Evolutionary conservation across 2,329 filamentous ascomycete species (phyloP).

Genomic region (Pestalotiopsis sp.): DNA sequence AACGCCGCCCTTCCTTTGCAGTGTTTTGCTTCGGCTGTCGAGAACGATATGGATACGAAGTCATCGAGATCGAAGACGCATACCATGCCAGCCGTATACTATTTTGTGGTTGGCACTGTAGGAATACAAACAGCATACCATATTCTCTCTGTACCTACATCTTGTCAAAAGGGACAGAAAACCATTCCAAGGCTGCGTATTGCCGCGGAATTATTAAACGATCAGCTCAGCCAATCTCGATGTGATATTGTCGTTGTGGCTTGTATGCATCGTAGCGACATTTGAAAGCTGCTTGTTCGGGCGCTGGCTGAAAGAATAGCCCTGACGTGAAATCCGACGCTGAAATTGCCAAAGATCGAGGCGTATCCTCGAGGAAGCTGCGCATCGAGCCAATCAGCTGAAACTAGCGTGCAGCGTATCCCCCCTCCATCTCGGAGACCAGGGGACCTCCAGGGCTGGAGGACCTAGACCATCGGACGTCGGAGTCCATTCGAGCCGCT

Average conservation of each 20-base stretch:
- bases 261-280: neutral
- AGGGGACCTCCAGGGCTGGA: neutral
- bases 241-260: neutral
- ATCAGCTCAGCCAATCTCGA: neutral
- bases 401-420: neutral
- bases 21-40: too few relatives aligned
- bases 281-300: neutral
- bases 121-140: neutral
- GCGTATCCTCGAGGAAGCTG: neutral
- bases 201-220: neutral
- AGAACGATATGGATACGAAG: neutral
- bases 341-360: neutral
- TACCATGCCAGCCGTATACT: neutral
- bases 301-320: neutral
- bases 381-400: conserved; percentile 11
- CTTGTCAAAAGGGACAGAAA: neutral
- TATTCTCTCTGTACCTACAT: neutral
- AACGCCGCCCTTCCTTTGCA: too few relatives aligned
- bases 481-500: too few relatives aligned
- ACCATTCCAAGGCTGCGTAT: neutral
- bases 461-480: too few relatives aligned
- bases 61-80: neutral
- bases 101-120: neutral
- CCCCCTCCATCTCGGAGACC: neutral
- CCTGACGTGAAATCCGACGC: neutral